phyloP scores from a whole-genome alignment of 176 grass and related monocot species.

The Oryza officinalis region DNA sequence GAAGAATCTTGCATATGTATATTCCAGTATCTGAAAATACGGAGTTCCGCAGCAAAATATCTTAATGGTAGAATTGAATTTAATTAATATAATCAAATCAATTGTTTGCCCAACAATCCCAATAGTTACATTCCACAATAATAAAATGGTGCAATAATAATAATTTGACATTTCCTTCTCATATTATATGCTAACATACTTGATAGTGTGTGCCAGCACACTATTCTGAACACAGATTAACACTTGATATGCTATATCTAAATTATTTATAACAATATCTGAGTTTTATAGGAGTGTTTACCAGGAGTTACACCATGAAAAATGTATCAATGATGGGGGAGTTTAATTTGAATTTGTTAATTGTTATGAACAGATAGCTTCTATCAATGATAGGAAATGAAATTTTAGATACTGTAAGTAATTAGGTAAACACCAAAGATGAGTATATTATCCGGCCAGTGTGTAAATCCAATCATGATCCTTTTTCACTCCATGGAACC shows the following conservation, averaged over 20 bases:
- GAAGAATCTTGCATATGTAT: constrained; percentile 17
- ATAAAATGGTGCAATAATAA: background rate
- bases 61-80: background rate
- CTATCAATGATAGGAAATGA: background rate
- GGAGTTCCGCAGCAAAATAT: constrained; percentile 11
- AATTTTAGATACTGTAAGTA: background rate
- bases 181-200: background rate
- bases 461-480: background rate
- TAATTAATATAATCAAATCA: constrained; percentile 6
- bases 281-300: background rate
- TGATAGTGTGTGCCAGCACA: constrained; percentile 3
- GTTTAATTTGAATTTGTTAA: constrained; percentile 25
- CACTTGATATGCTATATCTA: background rate
- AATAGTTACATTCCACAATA: background rate
- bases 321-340: constrained; percentile 9
- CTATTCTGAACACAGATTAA: background rate
- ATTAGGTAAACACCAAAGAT: constrained; percentile 9
- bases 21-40: background rate
- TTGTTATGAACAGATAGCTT: background rate
- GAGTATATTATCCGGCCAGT: background rate
- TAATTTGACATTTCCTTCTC: constrained; percentile 9
- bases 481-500: background rate
- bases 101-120: background rate
- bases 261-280: background rate
- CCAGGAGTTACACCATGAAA: background rate